A percentile compares a stretch with the other conserved stretches of the same genome.
Conservation (phyloP, 805 yeast genomes). For the Wickerhamiella sorbophila region DNA sequence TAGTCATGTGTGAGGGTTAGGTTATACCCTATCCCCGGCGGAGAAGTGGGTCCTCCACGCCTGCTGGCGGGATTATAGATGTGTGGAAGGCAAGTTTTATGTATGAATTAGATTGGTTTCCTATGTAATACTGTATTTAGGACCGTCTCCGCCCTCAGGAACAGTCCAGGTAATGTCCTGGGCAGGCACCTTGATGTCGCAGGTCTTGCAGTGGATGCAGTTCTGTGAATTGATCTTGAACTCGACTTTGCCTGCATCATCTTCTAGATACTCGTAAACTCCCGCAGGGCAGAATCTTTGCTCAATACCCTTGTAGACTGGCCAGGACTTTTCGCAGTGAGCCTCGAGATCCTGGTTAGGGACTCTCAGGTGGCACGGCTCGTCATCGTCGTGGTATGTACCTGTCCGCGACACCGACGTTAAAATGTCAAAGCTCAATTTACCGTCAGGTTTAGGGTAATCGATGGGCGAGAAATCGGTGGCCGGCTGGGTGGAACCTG, state of each 20-base stretch:
- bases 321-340: slow-evolving; percentile 59
- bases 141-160: slow-evolving; percentile 99
- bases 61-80: too few species aligned
- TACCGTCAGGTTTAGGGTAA: slow-evolving; percentile 95
- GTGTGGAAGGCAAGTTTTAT: too few species aligned
- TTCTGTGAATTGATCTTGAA: slow-evolving; percentile 93
- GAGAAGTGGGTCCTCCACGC: too few species aligned
- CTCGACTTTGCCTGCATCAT: slow-evolving; percentile 47
- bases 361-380: slow-evolving; percentile 67
- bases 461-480: slow-evolving; percentile 51
- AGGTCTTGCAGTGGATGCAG: slow-evolving; percentile 96
- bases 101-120: too few species aligned
- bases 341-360: slow-evolving; percentile 29
- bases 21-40: too few species aligned
- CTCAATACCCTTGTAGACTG: slow-evolving; percentile 75
- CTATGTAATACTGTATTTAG: slow-evolving; percentile 76
- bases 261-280: slow-evolving; percentile 84
- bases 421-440: slow-evolving; percentile 74
- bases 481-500: slow-evolving; percentile 58
- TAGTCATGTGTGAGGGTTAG: too few species aligned
- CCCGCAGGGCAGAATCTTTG: slow-evolving; percentile 96
- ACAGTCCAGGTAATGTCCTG: slow-evolving; percentile 93
- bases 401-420: slow-evolving; percentile 97
- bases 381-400: slow-evolving; percentile 89
- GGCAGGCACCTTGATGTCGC: slow-evolving; percentile 92